Evolutionary conservation across 2,329 filamentous ascomycete species (phyloP).

Genomic region (Exserohilum turcica): DNA sequence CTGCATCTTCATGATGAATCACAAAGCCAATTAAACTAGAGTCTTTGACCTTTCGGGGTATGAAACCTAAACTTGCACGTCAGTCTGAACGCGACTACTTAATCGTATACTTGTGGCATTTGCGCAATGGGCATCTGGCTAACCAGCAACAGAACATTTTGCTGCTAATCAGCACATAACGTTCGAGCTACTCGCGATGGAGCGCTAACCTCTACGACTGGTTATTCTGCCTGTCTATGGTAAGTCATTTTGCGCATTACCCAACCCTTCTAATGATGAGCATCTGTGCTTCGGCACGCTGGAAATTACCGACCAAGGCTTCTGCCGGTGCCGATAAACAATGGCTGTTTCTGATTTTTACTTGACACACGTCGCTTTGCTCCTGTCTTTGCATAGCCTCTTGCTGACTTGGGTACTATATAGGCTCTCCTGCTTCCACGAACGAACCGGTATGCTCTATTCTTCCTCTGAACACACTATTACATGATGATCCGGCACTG

Average conservation of each 20-base stretch:
- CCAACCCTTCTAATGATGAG: constrained; percentile 41
- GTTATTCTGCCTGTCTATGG: background rate
- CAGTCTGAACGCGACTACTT: constrained; percentile 47
- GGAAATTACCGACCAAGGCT: constrained; percentile 54
- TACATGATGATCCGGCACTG: constrained; percentile 92
- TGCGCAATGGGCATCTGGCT: constrained; percentile 12
- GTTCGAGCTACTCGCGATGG: background rate
- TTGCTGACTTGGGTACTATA: constrained; percentile 21
- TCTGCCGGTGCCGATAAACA: constrained; percentile 47
- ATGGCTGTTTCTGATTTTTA: constrained; percentile 50
- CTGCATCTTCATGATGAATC: constrained; percentile 46
- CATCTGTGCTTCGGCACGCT: constrained; percentile 51
- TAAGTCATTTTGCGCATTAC: constrained; percentile 6
- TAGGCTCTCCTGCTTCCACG: background rate
- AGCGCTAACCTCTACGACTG: background rate
- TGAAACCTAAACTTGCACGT: constrained; percentile 53
- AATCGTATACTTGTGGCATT: background rate
- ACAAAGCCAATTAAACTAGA: constrained; percentile 53
- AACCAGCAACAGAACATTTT: constrained; percentile 13
- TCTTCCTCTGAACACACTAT: constrained; percentile 18
- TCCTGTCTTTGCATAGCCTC: constrained; percentile 5
- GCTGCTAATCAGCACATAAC: background rate
- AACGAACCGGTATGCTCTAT: constrained; percentile 31
- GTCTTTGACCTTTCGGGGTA: constrained; percentile 52
- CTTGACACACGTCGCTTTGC: constrained; percentile 9